Evolutionary conservation across 1,284 basidiomycete genomes (phyloP).

Genomic region (Cutaneotrichosporon cyanovorans): DNA sequence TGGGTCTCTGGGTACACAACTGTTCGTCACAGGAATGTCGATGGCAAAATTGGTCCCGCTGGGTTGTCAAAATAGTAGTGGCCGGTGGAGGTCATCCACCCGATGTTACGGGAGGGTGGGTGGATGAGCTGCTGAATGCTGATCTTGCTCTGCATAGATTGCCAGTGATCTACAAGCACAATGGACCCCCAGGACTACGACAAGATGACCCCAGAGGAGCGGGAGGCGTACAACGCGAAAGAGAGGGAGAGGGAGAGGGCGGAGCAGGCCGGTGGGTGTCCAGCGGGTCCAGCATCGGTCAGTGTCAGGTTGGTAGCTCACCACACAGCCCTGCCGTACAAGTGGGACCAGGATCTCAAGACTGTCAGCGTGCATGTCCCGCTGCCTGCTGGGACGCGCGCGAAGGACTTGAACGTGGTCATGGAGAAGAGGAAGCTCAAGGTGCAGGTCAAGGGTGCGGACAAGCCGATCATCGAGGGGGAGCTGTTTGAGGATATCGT

Average conservation of each 20-base stretch:
- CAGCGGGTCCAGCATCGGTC: too few species aligned
- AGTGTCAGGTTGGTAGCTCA: background rate
- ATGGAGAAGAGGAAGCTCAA: slow-evolving; percentile 75
- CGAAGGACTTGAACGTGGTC: slow-evolving; percentile 63
- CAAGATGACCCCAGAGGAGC: slow-evolving; percentile 67
- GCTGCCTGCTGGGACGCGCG: slow-evolving; percentile 79
- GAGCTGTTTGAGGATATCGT: slow-evolving; percentile 90
- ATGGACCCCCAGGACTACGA: slow-evolving; percentile 46
- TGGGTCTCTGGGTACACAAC: too few species aligned
- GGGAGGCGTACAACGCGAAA: slow-evolving; percentile 61
- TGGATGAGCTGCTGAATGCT: too few species aligned
- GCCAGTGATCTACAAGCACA: background rate
- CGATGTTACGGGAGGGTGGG: too few species aligned
- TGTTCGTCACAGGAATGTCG: background rate
- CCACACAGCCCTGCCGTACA: slow-evolving; percentile 76
- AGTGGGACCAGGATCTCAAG: slow-evolving; percentile 82
- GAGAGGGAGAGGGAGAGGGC: slow-evolving; percentile 61
- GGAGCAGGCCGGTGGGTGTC: slow-evolving; percentile 73
- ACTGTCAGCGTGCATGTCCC: slow-evolving; percentile 78
- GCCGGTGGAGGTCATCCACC: slow-evolving; percentile 5
- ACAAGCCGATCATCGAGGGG: slow-evolving; percentile 74
- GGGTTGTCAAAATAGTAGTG: background rate
- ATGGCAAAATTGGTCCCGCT: background rate
- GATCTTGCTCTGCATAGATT: too few species aligned
- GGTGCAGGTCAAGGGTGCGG: slow-evolving; percentile 73